Conservation (phyloP, 306 rosid species). For the Coriaria nepalensis region DNA sequence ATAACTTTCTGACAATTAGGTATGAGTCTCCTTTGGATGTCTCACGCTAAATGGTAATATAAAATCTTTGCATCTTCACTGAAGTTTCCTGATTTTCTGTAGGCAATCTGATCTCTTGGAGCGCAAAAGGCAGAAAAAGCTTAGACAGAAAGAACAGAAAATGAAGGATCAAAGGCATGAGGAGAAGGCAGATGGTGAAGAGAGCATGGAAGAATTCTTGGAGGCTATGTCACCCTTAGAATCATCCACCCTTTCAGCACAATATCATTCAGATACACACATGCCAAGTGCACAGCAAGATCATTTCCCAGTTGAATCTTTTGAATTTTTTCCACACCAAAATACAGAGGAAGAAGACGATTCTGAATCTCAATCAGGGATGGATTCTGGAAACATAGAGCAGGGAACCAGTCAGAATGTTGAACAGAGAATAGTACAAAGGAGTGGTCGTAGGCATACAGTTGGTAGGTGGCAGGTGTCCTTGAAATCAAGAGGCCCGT, state of each 20-base stretch:
- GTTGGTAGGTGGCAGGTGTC: constrained; percentile 26
- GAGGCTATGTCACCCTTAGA: constrained; percentile 26
- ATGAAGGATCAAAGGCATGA: constrained; percentile 37
- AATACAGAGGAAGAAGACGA: constrained; percentile 27
- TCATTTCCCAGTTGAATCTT: constrained; percentile 14
- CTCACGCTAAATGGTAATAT: too few species aligned
- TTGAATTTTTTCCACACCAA: constrained; percentile 20
- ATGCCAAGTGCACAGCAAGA: constrained; percentile 19
- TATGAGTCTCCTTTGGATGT: too few species aligned
- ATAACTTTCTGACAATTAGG: too few species aligned
- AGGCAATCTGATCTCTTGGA: constrained; percentile 66
- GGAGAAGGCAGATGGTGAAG: constrained; percentile 29
- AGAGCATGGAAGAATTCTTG: constrained; percentile 15
- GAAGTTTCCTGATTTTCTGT: constrained; percentile 10
- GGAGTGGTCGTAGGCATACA: constrained; percentile 17
- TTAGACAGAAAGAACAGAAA: constrained; percentile 64
- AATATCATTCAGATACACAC: constrained; percentile 22
- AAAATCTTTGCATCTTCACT: constrained; percentile 8
- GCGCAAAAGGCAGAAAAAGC: constrained; percentile 67
- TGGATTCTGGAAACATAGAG: constrained; percentile 18
- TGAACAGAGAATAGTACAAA: constrained; percentile 26
- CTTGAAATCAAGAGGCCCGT: constrained; percentile 27
- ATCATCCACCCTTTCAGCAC: constrained; percentile 25
- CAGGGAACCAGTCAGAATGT: constrained; percentile 20
- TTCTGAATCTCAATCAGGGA: constrained; percentile 19